Percentiles rank a stretch among this genome's conserved stretches.
Conservation (phyloP, 495 filamentous ascomycete genomes). For the Penicillium lagena region DNA sequence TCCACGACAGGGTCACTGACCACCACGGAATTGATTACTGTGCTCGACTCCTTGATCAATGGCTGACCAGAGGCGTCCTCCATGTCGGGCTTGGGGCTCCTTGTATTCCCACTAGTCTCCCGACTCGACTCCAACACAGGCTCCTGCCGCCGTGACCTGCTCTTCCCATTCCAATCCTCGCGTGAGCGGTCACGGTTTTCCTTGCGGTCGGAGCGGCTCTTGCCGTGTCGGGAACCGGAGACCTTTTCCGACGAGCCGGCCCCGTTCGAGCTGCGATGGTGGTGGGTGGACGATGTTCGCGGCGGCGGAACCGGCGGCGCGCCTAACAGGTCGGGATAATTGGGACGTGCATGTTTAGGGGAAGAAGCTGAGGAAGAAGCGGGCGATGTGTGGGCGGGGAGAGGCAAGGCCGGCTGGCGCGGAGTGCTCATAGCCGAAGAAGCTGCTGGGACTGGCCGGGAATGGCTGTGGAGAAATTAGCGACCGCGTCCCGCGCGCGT, state of each 20-base stretch:
- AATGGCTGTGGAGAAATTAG: conserved; percentile 26
- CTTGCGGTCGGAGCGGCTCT: conserved; percentile 25
- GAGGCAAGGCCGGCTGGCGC: conserved; percentile 28
- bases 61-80: conserved; percentile 19
- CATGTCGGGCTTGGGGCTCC: conserved; percentile 14
- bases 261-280: conserved; percentile 30
- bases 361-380: conserved; percentile 21
- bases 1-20: conserved; percentile 76
- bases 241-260: conserved; percentile 19
- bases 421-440: conserved; percentile 41
- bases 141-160: conserved; percentile 25
- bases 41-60: conserved; percentile 33
- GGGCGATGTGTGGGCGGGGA: conserved; percentile 27
- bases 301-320: conserved; percentile 37
- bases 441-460: conserved; percentile 26
- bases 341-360: conserved; percentile 27
- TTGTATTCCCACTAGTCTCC: conserved; percentile 9
- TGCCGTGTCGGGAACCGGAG: conserved; percentile 26
- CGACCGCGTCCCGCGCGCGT: background rate
- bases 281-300: conserved; percentile 37
- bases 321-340: conserved; percentile 33
- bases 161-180: conserved; percentile 28
- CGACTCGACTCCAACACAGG: conserved; percentile 22
- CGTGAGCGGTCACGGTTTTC: conserved; percentile 23
- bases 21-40: conserved; percentile 69